Evolutionary conservation across 192 early-diverging fungal genomes (phyloP), one percentile per base, ranked within the genome.

Genomic region (Coemansia sp.): DNA sequence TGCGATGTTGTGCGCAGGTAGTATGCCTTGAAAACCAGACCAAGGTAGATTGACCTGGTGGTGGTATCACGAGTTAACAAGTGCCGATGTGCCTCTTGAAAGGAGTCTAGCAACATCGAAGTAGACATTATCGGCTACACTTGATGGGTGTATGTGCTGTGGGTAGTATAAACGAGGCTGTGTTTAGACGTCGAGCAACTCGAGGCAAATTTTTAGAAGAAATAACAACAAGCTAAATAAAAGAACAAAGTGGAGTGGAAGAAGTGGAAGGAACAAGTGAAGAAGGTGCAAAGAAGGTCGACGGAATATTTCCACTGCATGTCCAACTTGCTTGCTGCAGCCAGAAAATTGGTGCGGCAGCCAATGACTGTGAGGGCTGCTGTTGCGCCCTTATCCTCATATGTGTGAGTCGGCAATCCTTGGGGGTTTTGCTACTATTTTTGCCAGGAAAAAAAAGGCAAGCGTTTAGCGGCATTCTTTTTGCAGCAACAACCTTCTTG

Each of bases 1-100:
- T 78, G 31, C 1, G 56, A 34, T 2, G 51, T 65, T 5, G 66
- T 73, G 49, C 32, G 55, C 44, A 78, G 56, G 0, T 25, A 22
- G 55, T 73, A 78, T 24, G 76, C 58, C 67, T 78, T 78, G 67
- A 78, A 78, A 23, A 78, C 67, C 50, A 78, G 70, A 19, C 54
- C 62, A 23, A 78, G 60, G 49, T 73, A 79, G 24, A 79, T 64
- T 5, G 71, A 22, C 50, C 34, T 14, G 28, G 41, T n/a, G 5
- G 24, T 0, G 25, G 18, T 21, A 4, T 67, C 31, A 22, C 76
- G 76, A 10, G 52, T 50, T 44, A 66, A 38, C 25, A 79, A 70
- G 8, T 41, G 67, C 28, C 41, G 49, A 56, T 64, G 76, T 7
- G 76, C 67, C 16, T 69, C 76, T 21, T 56, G 32, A 24, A 73